These are phyloP conservation scores for Moniliella sp. DNA, from an alignment of 1,284 basidiomycete genomes.

Conservation along the genomic window DNA sequence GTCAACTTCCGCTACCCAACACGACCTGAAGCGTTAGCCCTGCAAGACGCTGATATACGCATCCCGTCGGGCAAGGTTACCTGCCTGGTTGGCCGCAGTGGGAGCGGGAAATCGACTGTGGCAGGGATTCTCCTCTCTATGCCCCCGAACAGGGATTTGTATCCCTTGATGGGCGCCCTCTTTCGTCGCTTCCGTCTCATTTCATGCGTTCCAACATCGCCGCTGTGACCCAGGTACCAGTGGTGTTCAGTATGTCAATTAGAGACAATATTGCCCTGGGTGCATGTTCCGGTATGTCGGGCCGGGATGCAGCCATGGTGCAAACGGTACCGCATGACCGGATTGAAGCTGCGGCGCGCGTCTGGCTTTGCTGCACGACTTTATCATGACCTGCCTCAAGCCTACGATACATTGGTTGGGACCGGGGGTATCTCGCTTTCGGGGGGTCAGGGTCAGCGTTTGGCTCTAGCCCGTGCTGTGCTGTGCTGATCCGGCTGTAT, in stretches of 20 bases:
- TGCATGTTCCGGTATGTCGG: no score
- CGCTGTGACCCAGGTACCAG: conserved; percentile 53
- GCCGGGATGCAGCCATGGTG: conserved; percentile 1
- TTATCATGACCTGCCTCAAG: conserved; percentile 60
- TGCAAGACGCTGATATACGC: conserved; percentile 46
- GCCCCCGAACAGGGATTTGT: no score
- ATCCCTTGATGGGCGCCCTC: no score
- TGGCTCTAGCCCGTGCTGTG: conserved; percentile 71
- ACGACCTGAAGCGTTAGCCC: conserved; percentile 45
- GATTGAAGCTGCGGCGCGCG: conserved; percentile 59
- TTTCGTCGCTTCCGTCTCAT: no score
- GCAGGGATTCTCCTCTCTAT: conserved; percentile 54
- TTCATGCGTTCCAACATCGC: conserved; percentile 56
- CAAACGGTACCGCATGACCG: conserved; percentile 45
- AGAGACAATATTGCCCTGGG: conserved; percentile 77
- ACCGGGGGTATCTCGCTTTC: conserved; percentile 55
- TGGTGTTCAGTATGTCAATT: conserved; percentile 58
- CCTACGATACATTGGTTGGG: conserved; percentile 60
- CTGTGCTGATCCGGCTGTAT: conserved; percentile 65
- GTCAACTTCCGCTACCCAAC: conserved; percentile 72
- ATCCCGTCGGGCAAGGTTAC: conserved; percentile 67
- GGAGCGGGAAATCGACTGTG: conserved; percentile 69
- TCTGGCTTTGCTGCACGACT: conserved; percentile 71
- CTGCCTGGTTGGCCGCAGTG: conserved; percentile 74
- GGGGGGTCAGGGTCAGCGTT: conserved; percentile 76